These are phyloP conservation scores for Lactarius tabidus DNA, from an alignment of 768 basidiomycete genomes.

Conservation along the genomic window DNA sequence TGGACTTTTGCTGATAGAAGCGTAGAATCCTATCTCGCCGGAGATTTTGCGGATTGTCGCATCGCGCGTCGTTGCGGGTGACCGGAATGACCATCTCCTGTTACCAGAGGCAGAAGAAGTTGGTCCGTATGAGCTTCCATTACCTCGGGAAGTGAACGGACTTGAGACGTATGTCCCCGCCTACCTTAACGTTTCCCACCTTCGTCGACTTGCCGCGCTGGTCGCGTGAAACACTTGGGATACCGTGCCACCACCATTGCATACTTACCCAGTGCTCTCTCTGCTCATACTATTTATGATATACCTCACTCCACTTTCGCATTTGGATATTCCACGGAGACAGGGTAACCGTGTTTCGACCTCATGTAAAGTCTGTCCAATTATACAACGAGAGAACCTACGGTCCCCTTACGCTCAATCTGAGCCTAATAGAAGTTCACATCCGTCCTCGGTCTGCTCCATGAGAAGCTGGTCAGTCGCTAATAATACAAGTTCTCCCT, in stretches of 20 bases:
- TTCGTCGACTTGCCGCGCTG: slow-evolving; percentile 81
- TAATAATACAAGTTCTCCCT: slow-evolving; percentile 34
- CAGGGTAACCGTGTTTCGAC: neutral
- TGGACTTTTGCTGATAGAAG: slow-evolving; percentile 15
- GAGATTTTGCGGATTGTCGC: slow-evolving; percentile 97
- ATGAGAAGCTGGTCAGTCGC: slow-evolving; percentile 47
- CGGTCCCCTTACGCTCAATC: neutral
- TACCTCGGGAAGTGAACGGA: slow-evolving; percentile 91
- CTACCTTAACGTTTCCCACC: slow-evolving; percentile 85
- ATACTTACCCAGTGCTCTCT: slow-evolving; percentile 16
- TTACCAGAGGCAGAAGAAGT: slow-evolving; percentile 98
- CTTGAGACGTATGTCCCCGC: slow-evolving; percentile 95
- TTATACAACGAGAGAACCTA: neutral
- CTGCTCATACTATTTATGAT: slow-evolving; percentile 19
- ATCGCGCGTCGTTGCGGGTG: slow-evolving; percentile 91
- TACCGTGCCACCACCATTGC: neutral
- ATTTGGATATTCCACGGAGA: neutral
- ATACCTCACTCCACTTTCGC: slow-evolving; percentile 12
- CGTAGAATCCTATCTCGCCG: slow-evolving; percentile 90
- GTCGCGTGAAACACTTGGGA: slow-evolving; percentile 52
- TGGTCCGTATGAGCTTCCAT: slow-evolving; percentile 88
- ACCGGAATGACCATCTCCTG: slow-evolving; percentile 94
- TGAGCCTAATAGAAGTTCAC: slow-evolving; percentile 25
- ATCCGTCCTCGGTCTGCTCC: slow-evolving; percentile 54
- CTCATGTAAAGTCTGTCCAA: neutral